These are phyloP conservation scores for Malus asiatica DNA, from an alignment of 306 rosid species.

Conservation along the genomic window DNA sequence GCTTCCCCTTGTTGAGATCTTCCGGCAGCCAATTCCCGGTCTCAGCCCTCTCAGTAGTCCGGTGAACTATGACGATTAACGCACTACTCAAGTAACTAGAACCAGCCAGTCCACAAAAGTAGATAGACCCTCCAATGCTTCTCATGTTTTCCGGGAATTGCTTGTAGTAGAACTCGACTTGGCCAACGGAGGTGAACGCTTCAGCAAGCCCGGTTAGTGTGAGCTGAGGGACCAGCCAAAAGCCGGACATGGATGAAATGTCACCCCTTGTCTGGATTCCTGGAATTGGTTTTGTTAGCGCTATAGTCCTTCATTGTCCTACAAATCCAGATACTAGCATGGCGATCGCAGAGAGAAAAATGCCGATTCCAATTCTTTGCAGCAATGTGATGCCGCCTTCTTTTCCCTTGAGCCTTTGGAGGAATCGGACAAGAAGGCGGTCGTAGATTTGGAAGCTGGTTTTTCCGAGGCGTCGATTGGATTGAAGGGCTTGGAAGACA, in stretches of 20 bases:
- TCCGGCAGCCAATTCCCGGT: slow-evolving; percentile 71
- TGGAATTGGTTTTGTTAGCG: slow-evolving; percentile 35
- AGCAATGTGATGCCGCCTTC: slow-evolving; percentile 74
- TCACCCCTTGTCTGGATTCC: slow-evolving; percentile 63
- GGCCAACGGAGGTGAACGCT: slow-evolving; percentile 51
- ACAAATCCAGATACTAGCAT: slow-evolving; percentile 51
- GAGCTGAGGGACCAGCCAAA: slow-evolving; percentile 71
- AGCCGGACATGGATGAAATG: slow-evolving; percentile 66
- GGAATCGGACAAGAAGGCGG: slow-evolving; percentile 47
- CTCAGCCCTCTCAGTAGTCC: slow-evolving; percentile 23
- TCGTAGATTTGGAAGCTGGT: slow-evolving; percentile 53
- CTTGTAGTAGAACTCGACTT: slow-evolving; percentile 70
- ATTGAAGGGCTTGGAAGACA: slow-evolving; percentile 86
- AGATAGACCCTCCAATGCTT: slow-evolving; percentile 68
- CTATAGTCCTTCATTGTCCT: slow-evolving; percentile 35
- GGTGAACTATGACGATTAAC: slow-evolving; percentile 48
- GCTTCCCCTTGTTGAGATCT: slow-evolving; percentile 80
- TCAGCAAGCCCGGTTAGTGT: slow-evolving; percentile 49
- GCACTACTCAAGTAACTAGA: slow-evolving; percentile 58
- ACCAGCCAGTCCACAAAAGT: slow-evolving; percentile 56
- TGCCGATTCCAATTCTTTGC: slow-evolving; percentile 72
- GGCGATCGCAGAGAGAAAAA: slow-evolving; percentile 33
- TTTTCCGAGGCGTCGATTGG: slow-evolving; percentile 44
- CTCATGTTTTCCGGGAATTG: slow-evolving; percentile 93
- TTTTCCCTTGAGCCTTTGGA: slow-evolving; percentile 40